These are phyloP conservation scores for Acmispon strigosus DNA, from an alignment of 306 rosid genomes.

Conservation along the genomic window DNA sequence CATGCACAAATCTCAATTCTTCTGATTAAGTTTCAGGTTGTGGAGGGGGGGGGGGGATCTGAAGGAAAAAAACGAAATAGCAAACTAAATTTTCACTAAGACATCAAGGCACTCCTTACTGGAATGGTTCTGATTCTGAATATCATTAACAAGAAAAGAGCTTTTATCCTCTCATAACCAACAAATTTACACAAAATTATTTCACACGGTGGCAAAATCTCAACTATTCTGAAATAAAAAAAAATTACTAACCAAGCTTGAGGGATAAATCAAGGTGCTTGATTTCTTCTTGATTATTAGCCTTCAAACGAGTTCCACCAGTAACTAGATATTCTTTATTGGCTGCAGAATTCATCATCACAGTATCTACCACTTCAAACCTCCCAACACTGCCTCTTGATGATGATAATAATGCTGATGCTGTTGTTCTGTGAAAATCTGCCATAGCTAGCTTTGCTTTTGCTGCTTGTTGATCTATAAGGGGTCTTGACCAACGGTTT, in stretches of 20 bases:
- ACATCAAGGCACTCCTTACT: conserved; percentile 16
- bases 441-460: conserved; percentile 34
- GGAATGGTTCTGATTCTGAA: conserved; percentile 23
- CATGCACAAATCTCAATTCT: too few species aligned
- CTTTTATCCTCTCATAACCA: conserved; percentile 12
- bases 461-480: conserved; percentile 43
- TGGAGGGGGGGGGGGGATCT: neutral
- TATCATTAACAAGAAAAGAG: conserved; percentile 16
- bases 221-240: conserved; percentile 9
- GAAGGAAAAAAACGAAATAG: conserved; percentile 10
- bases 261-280: conserved; percentile 69
- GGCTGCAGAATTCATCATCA: conserved; percentile 22
- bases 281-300: conserved; percentile 40
- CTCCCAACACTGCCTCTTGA: conserved; percentile 42
- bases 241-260: conserved; percentile 36
- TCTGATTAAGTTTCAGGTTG: too few species aligned
- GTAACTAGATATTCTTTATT: conserved; percentile 23
- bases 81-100: conserved; percentile 17
- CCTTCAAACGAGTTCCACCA: conserved; percentile 28
- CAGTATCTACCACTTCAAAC: conserved; percentile 28
- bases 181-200: conserved; percentile 31
- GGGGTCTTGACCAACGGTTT: conserved; percentile 33
- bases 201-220: conserved; percentile 23
- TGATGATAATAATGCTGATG: conserved; percentile 10
- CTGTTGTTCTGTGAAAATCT: conserved; percentile 29